Percentiles rank a stretch among this genome's conserved stretches.
phyloP scores from a whole-genome alignment of 139 green algal genomes.

The Trebouxia sp. region DNA sequence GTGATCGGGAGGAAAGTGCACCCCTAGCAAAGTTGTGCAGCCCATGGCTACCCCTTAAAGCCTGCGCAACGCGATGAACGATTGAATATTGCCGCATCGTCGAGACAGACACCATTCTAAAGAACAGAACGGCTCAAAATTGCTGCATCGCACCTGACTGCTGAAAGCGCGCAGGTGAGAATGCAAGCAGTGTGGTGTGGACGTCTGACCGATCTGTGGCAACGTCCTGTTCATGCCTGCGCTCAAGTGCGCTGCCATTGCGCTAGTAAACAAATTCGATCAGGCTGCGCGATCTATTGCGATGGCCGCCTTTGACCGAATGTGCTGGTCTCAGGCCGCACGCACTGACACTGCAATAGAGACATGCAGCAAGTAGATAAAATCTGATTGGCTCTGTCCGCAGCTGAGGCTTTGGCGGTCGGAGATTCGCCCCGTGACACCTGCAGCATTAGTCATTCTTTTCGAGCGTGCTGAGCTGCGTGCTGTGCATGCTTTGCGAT shows the following conservation, averaged over 20 bases:
- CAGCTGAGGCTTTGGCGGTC: background rate
- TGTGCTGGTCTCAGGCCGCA: too few relatives aligned
- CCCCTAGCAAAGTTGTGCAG: conserved; percentile 4
- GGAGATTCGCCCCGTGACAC: background rate
- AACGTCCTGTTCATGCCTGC: background rate
- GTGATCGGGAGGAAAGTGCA: background rate
- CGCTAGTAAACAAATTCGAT: background rate
- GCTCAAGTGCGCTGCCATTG: background rate
- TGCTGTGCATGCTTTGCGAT: too few relatives aligned
- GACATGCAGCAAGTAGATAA: conserved; percentile 9
- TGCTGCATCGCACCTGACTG: background rate
- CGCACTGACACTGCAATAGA: background rate
- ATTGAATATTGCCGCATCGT: background rate
- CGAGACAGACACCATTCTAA: too few relatives aligned
- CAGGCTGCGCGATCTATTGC: too few relatives aligned
- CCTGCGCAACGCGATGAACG: background rate
- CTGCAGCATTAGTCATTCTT: too few relatives aligned
- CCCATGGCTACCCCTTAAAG: background rate
- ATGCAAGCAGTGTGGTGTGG: background rate
- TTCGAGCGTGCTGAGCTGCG: too few relatives aligned
- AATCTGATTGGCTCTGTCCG: conserved; percentile 20
- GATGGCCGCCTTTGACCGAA: too few relatives aligned
- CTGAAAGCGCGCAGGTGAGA: background rate
- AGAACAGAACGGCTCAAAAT: too few relatives aligned
- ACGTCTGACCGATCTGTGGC: conserved; percentile 1